Evolutionary conservation across 768 basidiomycete species (phyloP), one percentile per base, ranked within the genome.

Genomic region (Kwoniella europaea): DNA sequence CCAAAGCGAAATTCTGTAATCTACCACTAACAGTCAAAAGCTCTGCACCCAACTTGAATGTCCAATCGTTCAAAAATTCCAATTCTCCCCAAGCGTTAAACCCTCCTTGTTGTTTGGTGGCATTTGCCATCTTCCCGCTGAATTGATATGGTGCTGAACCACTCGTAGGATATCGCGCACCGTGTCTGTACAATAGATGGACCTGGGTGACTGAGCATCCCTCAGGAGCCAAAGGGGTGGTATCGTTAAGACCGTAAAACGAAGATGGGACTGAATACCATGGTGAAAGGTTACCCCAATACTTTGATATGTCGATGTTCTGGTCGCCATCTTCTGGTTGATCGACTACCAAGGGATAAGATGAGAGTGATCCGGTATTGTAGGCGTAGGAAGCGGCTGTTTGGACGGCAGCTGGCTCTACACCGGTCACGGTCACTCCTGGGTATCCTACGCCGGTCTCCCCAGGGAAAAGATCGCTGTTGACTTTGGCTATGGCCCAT

Each of bases 221-320:
- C 13, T 80, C 78, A 15, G 83, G 84, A 5, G 79, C 13, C 1
- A 71, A 22, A 1, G 84, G 83, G 2, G 77, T 68, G 1, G 84
- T 82, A 6, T 74, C 57, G 50, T 65, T 63, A 10, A 84, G 73
- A 35, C 84, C 84, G 64, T 83, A 84, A 35, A 65, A 58, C 12
- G 70, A 65, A 10, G 77, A 78, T 10, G 65, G 43, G 59, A 84
- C 83, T 22, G 77, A 74, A 68, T 79, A 83, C 72, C 73, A 74
- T 10, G 84, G 82, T 2, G 68, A 55, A 10, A 83, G 72, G 68
- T 83, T 82, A 27, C 83, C 84, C 81, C 82, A 82, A 66, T 81
- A 71, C 62, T 78, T 72, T 67, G 70, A 71, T 44, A 82, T 79
- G 60, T 77, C 65, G 55, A 78, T 74, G 24, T 57, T 20, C 12